phyloP scores from a whole-genome alignment of 352 stramenopile genomes.

The Globisporangium abappressorium region DNA sequence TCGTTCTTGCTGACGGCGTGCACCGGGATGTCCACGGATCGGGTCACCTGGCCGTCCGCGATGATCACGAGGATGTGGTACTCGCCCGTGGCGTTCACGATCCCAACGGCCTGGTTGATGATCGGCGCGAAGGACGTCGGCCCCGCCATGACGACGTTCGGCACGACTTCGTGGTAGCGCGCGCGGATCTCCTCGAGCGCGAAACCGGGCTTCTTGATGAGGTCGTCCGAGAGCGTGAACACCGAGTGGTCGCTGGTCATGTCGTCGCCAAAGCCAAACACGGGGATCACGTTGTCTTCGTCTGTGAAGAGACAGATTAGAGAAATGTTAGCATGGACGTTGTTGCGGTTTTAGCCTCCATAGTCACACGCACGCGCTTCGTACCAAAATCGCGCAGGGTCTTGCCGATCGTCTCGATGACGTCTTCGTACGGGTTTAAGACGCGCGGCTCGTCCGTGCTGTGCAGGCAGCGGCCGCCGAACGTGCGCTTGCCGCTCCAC shows the following conservation, averaged over 20 bases:
- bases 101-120: constrained; percentile 77
- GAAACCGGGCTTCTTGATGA: constrained; percentile 38
- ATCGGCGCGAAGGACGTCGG: constrained; percentile 86
- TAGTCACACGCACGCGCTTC: constrained; percentile 9
- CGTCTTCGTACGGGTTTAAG: constrained; percentile 80
- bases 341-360: not conserved
- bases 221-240: constrained; percentile 58
- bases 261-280: constrained; percentile 83
- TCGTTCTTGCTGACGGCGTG: constrained; percentile 82
- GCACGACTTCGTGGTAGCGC: constrained; percentile 69
- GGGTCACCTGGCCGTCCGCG: constrained; percentile 83
- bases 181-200: constrained; percentile 60
- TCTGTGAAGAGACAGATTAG: constrained; percentile 31
- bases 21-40: constrained; percentile 71
- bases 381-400: constrained; percentile 73
- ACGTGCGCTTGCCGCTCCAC: constrained; percentile 85
- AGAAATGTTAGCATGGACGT: not conserved
- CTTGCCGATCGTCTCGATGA: constrained; percentile 77
- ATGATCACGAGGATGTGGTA: constrained; percentile 90
- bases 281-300: constrained; percentile 82
- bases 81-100: constrained; percentile 71
- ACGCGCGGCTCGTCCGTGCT: constrained; percentile 42
- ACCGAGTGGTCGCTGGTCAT: constrained; percentile 75
- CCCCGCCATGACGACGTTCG: constrained; percentile 73
- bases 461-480: constrained; percentile 66